Base-by-base conservation (phyloP, 2,329 filamentous ascomycete genomes). In the Diaporthe ilicicola region DNA sequence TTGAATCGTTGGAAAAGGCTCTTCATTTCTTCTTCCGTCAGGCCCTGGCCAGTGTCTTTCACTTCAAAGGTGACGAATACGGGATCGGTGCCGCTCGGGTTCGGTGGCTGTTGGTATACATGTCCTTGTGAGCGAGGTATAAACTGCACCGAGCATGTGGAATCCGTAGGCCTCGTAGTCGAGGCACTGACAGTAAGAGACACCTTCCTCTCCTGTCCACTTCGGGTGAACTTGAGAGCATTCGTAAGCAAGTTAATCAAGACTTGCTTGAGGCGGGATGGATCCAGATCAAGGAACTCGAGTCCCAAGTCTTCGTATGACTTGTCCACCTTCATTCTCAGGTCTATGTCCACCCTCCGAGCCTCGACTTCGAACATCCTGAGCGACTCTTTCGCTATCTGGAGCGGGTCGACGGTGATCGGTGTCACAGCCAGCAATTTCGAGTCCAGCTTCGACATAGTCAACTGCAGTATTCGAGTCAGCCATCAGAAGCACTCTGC, bases 191-290 rank as follows among this genome's bases (percentile, higher is more conserved):
- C 79, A 39, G 79, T 81, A 2, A 89, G 82, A 1, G 81, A 81
- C 42, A 90, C 86, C 51, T 88, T 88, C 9, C 90, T 87, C 15
- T 84, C 91, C 88, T 0, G 85, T n/a, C n/a, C n/a, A 85, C 44
- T 90, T 90, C n/a, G n/a, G 1, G 93, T 95, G 77, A 95, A 95
- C 76, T 95, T 95, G 79, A 95, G 91, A 0, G 93, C 92, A 76
- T 95, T 95, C 9, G 92, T 93, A 10, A 93, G 88, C 1, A 95
- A 85, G 75, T 95, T 95, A 78, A 95, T 94, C 4, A 95, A 84
- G 0, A 95, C 91, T 79, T 95, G 93, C 65, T 93, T 87, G 62
- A 95, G 89, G 29, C 93, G 87, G 19, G 91, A 92, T 0, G 93
- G 91, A 77, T 95, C 93, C 34, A 94, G 80, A 42, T 86, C 81